phyloP scores from a whole-genome alignment of 331 rosid species.

The Dryas integrifolia region DNA sequence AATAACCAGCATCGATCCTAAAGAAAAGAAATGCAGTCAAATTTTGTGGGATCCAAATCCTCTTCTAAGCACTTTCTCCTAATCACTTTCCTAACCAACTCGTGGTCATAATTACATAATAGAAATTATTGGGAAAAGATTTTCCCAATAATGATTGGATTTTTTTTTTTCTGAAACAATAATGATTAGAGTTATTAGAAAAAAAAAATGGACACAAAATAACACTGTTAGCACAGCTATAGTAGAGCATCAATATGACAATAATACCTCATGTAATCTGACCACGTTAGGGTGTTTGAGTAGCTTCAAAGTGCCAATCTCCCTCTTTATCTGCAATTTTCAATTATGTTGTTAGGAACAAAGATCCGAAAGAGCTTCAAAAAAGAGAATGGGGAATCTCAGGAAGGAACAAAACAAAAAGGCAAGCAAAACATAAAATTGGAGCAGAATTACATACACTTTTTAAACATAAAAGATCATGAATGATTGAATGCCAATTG shows the following conservation, averaged over 20 bases:
- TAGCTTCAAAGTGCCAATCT: slow-evolving; percentile 69
- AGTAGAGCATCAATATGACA: background rate
- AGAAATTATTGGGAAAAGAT: background rate
- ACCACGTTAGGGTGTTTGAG: slow-evolving; percentile 85
- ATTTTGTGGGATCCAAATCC: no score
- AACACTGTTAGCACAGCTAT: background rate
- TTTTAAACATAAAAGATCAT: background rate
- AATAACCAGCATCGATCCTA: no score
- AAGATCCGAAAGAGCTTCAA: no score
- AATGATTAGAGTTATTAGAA: background rate
- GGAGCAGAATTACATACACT: background rate
- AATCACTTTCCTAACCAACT: no score
- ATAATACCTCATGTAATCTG: slow-evolving; percentile 67
- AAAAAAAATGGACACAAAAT: background rate
- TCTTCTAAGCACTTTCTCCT: no score
- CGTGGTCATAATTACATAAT: background rate
- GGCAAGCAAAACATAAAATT: background rate
- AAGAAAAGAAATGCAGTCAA: no score
- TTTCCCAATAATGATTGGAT: background rate
- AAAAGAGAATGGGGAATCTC: no score
- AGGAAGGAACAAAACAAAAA: no score
- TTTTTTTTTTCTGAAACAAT: background rate
- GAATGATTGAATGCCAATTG: background rate
- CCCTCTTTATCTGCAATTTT: slow-evolving; percentile 77
- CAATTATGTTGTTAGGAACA: background rate